A percentile compares a stretch with the other conserved stretches of the same genome.
phyloP scores from a whole-genome alignment of 1,284 basidiomycete genomes.

The Cutaneotrichosporon cyanovorans region DNA sequence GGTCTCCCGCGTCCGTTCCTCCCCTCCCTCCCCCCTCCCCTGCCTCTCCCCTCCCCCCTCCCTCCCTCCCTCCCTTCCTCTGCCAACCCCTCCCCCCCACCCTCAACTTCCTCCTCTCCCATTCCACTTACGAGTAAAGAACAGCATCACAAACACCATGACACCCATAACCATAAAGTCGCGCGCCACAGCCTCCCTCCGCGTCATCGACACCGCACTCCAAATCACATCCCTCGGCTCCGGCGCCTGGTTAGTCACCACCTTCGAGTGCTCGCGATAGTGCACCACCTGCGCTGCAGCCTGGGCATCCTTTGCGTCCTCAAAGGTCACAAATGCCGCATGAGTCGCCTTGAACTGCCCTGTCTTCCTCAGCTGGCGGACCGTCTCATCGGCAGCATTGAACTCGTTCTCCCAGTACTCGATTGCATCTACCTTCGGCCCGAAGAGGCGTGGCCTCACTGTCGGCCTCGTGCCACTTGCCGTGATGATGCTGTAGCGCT shows the following conservation, averaged over 20 bases:
- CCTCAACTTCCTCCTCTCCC: too few relatives aligned
- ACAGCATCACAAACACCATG: constrained; percentile 65
- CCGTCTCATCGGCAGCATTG: constrained; percentile 67
- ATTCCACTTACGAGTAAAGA: constrained; percentile 58
- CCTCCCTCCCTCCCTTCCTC: too few relatives aligned
- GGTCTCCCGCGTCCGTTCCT: too few relatives aligned
- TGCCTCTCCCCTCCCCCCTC: too few relatives aligned
- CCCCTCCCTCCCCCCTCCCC: too few relatives aligned
- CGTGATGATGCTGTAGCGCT: constrained; percentile 22
- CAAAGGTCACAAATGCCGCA: constrained; percentile 92
- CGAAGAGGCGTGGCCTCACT: constrained; percentile 30
- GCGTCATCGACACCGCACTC: constrained; percentile 71
- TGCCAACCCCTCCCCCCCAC: too few relatives aligned
- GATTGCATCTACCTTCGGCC: constrained; percentile 67
- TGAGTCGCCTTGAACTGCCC: constrained; percentile 67
- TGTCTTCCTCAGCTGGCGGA: constrained; percentile 37
- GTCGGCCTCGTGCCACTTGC: constrained; percentile 33
- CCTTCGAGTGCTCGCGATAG: constrained; percentile 59
- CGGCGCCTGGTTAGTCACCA: constrained; percentile 68
- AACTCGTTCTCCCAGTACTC: constrained; percentile 74
- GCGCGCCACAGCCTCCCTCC: constrained; percentile 55
- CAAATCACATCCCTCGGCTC: constrained; percentile 95
- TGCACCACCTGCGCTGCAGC: constrained; percentile 81
- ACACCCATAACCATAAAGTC: constrained; percentile 61
- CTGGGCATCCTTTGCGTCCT: constrained; percentile 89